Base-by-base conservation (phyloP, 2,329 filamentous ascomycete species). In the Cladosporium sp. region DNA sequence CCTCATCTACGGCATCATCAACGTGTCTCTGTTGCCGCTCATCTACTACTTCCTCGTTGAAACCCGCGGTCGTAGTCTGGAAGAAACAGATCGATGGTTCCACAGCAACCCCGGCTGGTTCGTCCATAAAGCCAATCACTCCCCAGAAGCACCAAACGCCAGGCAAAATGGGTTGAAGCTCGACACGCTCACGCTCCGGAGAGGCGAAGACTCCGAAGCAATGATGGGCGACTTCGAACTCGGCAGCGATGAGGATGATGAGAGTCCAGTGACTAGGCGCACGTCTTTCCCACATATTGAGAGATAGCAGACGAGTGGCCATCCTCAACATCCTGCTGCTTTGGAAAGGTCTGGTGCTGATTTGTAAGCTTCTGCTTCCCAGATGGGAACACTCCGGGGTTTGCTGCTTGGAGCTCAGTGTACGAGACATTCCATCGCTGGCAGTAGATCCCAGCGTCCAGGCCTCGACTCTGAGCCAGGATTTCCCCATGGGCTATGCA, bases 11-110 rank as follows among this genome's bases (percentile, higher is more conserved):
- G 66, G 66, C 13, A 21, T 69, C 43, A 58, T 71, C 53, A 74
- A 74, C 53, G 66, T 66, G 3, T 54, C 75, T 39, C 84, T 84
- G 76, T 80, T 85, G 54, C 83, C 84, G 18, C 79, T 85, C 72
- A 49, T 92, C 5, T 90, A 89, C 48, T 85, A 87, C 1, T 7
- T 83, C 0, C 93, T 89, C 23, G 71, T 72, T 7, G 71, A 73
- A 43, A 73, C 71, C 0, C 59, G 64, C 16, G 68, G 69, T 5
- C 59, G 66, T 1, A 66, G 67, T 18, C 66, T 73, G 7, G 71
- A 73, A 48, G 65, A 71, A 51, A 71, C 69, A 1, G 71, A 72
- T 58, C 64, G 62, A 11, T 70, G 69, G 68, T 71, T 71, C 63
- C 67, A 64, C 21, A 36, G 32, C 14, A 70, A 70, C 23, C 62